phyloP scores from a whole-genome alignment of 1,139 yeast genomes.

The Groenewaldozyma auringiensis region DNA sequence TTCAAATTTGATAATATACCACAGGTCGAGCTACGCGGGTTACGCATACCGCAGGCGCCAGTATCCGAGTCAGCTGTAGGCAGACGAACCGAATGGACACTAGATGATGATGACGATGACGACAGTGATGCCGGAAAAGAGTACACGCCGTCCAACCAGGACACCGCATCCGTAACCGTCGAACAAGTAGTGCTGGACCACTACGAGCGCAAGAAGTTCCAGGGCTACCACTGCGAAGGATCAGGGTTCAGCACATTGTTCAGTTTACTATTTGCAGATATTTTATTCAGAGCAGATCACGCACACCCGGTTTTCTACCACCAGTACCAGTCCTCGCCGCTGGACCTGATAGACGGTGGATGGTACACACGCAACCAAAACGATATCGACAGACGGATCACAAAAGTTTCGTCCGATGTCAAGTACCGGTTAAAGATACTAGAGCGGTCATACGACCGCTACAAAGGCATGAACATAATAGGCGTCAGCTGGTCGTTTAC shows the following conservation, averaged over 20 bases:
- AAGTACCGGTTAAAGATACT: constrained; percentile 6
- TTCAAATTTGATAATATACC: background rate
- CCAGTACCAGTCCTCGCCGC: constrained; percentile 29
- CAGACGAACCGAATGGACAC: constrained; percentile 2
- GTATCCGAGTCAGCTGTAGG: background rate
- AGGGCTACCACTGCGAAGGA: constrained; percentile 34
- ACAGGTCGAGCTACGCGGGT: background rate
- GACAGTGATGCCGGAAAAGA: background rate
- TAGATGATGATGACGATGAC: background rate
- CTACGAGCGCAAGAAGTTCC: constrained; percentile 27
- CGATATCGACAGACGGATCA: constrained; percentile 19
- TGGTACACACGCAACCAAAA: constrained; percentile 19
- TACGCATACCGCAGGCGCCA: background rate
- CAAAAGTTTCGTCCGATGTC: constrained; percentile 8
- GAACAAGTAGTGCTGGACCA: constrained; percentile 30
- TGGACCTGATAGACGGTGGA: constrained; percentile 23
- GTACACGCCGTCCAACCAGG: background rate
- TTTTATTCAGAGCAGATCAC: constrained; percentile 17
- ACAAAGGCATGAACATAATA: constrained; percentile 20
- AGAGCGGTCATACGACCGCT: constrained; percentile 9
- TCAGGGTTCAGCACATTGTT: constrained; percentile 28
- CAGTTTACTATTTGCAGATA: constrained; percentile 28
- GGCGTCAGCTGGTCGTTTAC: constrained; percentile 31
- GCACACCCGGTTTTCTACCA: constrained; percentile 26
- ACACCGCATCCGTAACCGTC: constrained; percentile 21